Conservation (phyloP, 202 grass and related monocot species). For the Panicum hallii region DNA sequence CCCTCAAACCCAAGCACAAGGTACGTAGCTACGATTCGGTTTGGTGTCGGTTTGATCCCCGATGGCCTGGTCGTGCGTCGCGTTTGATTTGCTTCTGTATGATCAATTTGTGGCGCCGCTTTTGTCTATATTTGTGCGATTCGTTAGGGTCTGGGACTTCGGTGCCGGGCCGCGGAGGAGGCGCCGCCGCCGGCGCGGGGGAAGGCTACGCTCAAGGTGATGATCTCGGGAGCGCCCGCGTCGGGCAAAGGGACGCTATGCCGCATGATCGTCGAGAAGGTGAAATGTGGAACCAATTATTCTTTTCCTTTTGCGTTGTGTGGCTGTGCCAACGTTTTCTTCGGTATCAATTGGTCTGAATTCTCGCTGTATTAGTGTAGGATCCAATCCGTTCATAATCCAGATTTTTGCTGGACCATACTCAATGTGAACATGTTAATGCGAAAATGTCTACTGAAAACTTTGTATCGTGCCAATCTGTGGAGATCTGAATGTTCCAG, state of each 20-base stretch:
- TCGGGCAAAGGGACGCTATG: constrained; percentile 95
- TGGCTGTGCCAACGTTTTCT: background rate
- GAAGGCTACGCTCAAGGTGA: constrained; percentile 76
- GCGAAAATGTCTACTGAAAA: background rate
- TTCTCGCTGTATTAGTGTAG: background rate
- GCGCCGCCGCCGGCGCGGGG: background rate
- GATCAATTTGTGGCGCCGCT: background rate
- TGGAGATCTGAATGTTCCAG: background rate
- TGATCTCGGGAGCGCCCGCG: constrained; percentile 87
- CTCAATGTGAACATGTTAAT: background rate
- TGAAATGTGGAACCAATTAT: background rate
- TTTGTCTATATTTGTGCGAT: background rate
- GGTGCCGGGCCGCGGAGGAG: constrained; percentile 43
- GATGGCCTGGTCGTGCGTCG: background rate
- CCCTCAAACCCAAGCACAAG: constrained; percentile 24
- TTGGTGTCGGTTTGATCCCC: background rate
- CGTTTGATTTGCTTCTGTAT: background rate
- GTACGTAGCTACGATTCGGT: constrained; percentile 24
- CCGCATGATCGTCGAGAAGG: constrained; percentile 84
- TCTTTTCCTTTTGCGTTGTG: background rate
- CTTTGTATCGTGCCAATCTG: background rate
- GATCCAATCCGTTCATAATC: background rate
- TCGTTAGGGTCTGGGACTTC: constrained; percentile 35
- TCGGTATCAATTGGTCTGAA: background rate
- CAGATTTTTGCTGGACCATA: background rate